Base-by-base conservation (phyloP, 345 rosid genomes). In the Melaleuca alternifolia region DNA sequence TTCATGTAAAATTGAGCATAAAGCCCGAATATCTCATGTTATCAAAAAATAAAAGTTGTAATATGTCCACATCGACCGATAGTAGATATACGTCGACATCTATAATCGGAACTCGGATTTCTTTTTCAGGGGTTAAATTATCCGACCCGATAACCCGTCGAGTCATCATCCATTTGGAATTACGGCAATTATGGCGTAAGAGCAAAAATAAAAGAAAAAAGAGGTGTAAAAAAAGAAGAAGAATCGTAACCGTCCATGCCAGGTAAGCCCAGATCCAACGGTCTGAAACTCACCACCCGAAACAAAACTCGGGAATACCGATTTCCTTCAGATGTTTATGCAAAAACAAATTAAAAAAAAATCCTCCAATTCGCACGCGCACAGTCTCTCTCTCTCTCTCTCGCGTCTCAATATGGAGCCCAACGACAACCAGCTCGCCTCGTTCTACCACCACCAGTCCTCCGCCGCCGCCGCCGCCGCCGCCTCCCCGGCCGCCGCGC, bases 361-460 rank as follows among this genome's bases (percentile, higher is more conserved):
- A 50, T 85, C 56, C 61, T 54, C 37, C 24, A 44, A n/a, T 83
- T 83, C 57, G 57, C 26, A 83, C 51, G 2, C 56, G 14, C 11
- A 11, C 52, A 7, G 33, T 20, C 77, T 54, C 83, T 84, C 91
- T 79, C 81, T 88, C 89, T 56, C 85, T 44, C 87, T 56, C 30
- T 92, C 91, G 88, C 89, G 89, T 91, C 89, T 86, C 82, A 54
- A 44, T 84, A 87, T 93, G 96, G 96, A 94, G 90, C 92, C 92
- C 51, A 91, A 94, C 91, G 97, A 95, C 85, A 90, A 89, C 88
- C 95, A 91, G 51, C 91, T 91, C 91, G 88, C 90, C 89, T 87
- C 94, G 84, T 91, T 89, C 91, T 90, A 87, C 92, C 90, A 85
- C 87, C 88, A 71, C 48, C 81, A 71, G 41, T 81, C 87, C 89